Conservation (phyloP, 2,329 filamentous ascomycete species). For the Xylaria sp. region DNA sequence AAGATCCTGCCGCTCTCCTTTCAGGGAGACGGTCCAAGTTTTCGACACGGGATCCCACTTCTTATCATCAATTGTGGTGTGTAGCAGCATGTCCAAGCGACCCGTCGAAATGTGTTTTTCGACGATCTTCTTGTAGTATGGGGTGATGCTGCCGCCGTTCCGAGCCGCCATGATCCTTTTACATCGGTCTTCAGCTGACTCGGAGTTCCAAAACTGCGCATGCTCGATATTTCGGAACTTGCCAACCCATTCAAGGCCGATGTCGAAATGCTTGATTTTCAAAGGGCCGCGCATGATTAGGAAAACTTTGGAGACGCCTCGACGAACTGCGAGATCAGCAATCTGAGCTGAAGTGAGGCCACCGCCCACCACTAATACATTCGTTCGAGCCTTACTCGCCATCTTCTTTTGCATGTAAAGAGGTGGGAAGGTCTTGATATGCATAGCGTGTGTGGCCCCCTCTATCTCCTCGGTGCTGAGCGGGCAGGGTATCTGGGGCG, state of each 20-base stretch:
- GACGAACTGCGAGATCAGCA: conserved; percentile 71
- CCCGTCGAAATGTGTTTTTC: conserved; percentile 67
- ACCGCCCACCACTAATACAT: conserved; percentile 77
- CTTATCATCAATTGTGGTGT: conserved; percentile 66
- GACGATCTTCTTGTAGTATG: conserved; percentile 73
- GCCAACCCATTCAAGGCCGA: conserved; percentile 81
- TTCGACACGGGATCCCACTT: conserved; percentile 60
- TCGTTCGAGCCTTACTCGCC: conserved; percentile 61
- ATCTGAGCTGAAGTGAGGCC: conserved; percentile 82
- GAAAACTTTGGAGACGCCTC: conserved; percentile 75
- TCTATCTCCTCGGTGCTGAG: conserved; percentile 46
- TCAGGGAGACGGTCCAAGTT: conserved; percentile 56
- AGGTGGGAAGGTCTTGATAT: conserved; percentile 69
- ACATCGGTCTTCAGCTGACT: conserved; percentile 75
- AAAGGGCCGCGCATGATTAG: conserved; percentile 72
- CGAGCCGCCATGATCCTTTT: conserved; percentile 74
- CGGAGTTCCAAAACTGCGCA: conserved; percentile 80
- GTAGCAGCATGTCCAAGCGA: conserved; percentile 65
- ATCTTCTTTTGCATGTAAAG: conserved; percentile 65
- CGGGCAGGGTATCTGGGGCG: conserved; percentile 60
- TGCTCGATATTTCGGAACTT: conserved; percentile 85
- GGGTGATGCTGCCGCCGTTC: conserved; percentile 81
- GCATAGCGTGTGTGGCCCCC: conserved; percentile 69
- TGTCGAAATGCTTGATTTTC: conserved; percentile 79
- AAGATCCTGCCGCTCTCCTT: conserved; percentile 59